A percentile compares a stretch with the other conserved stretches of the same genome.
phyloP scores from a whole-genome alignment of 164 flowering plant genomes.

The Paratinospora sagittata region DNA sequence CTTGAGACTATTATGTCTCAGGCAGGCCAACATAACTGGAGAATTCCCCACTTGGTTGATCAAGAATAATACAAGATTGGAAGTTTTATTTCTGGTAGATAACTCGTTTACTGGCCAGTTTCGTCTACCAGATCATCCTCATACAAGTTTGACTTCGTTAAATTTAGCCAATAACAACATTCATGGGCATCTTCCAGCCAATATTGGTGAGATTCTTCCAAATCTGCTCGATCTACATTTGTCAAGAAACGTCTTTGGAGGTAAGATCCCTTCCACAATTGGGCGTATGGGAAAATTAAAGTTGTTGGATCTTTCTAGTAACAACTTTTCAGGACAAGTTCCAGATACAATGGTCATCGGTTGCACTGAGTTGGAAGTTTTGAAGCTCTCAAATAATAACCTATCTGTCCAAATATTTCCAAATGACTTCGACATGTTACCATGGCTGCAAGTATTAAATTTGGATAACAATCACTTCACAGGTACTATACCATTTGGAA shows the following conservation, averaged over 20 bases:
- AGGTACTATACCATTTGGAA: constrained; percentile 4
- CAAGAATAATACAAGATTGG: not conserved
- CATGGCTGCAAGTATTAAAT: not conserved
- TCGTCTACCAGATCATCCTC: not conserved
- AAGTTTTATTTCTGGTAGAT: not conserved
- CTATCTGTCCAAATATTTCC: too few species aligned
- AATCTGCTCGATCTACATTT: too few species aligned
- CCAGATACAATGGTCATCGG: too few species aligned
- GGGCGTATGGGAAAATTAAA: too few species aligned
- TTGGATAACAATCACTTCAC: constrained; percentile 8
- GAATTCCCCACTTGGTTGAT: constrained; percentile 8
- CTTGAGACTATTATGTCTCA: constrained; percentile 7
- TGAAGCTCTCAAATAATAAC: too few species aligned
- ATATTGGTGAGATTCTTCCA: too few species aligned
- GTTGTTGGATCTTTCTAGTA: too few species aligned
- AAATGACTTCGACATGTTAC: not conserved
- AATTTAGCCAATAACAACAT: constrained; percentile 2
- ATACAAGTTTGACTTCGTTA: not conserved
- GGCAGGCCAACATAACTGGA: constrained; percentile 9
- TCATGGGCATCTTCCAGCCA: too few species aligned
- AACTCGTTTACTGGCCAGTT: not conserved
- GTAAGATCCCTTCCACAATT: too few species aligned
- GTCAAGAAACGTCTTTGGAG: too few species aligned
- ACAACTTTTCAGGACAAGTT: too few species aligned
- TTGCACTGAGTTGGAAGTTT: too few species aligned